Evolutionary conservation across 2,329 filamentous ascomycete species (phyloP).

Genomic region (Polytolypa hystricis): DNA sequence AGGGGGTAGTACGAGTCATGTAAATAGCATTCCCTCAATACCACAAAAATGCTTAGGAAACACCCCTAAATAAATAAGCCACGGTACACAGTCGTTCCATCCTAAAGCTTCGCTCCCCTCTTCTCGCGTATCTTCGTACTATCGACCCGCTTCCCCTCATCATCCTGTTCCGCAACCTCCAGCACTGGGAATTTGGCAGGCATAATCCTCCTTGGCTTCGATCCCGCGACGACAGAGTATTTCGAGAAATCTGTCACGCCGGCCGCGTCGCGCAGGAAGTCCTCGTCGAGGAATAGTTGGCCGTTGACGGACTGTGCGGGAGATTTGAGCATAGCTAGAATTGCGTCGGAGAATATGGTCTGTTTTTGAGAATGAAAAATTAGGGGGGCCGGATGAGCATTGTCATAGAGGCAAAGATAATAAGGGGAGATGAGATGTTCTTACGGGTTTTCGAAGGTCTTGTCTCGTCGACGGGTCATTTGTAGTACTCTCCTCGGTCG

Average conservation of each 20-base stretch:
- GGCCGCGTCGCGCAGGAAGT: slow-evolving; percentile 57
- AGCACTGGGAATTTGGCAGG: slow-evolving; percentile 57
- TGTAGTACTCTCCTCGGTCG: slow-evolving; percentile 47
- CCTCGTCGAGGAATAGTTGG: slow-evolving; percentile 62
- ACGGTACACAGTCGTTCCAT: too few relatives aligned
- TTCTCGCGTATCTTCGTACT: slow-evolving; percentile 38
- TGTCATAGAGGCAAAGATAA: background rate
- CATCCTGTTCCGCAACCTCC: slow-evolving; percentile 64
- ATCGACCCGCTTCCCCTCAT: slow-evolving; percentile 63
- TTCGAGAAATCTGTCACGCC: slow-evolving; percentile 60
- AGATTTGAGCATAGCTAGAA: slow-evolving; percentile 58
- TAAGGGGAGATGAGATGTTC: slow-evolving; percentile 7
- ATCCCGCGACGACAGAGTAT: slow-evolving; percentile 58
- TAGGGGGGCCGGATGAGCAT: background rate
- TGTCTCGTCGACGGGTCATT: slow-evolving; percentile 37
- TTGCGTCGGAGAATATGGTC: slow-evolving; percentile 68
- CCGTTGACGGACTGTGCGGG: slow-evolving; percentile 57
- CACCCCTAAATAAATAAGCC: too few relatives aligned
- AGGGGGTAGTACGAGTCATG: too few relatives aligned
- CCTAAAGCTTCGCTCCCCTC: slow-evolving; percentile 16
- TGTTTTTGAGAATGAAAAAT: slow-evolving; percentile 16
- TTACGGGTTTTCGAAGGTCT: slow-evolving; percentile 53
- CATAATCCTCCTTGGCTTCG: slow-evolving; percentile 64
- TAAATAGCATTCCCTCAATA: too few relatives aligned
- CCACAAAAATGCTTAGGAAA: too few relatives aligned